phyloP scores from a whole-genome alignment of 768 basidiomycete genomes.

The Lactifluus rugatus region DNA sequence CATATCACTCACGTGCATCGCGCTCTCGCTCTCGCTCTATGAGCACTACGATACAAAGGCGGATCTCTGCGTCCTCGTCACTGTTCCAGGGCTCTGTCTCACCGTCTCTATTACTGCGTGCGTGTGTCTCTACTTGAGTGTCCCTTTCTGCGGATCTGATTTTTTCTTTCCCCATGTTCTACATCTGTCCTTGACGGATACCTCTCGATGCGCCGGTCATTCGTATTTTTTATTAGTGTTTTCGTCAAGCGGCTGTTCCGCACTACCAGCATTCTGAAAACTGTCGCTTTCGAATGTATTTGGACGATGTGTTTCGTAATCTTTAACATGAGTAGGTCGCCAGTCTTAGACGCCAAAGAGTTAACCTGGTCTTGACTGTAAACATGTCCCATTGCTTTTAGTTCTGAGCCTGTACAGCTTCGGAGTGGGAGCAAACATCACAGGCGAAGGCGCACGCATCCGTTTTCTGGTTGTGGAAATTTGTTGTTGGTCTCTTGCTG shows the following conservation, averaged over 20 bases:
- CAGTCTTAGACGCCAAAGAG: neutral
- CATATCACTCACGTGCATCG: constrained; percentile 7
- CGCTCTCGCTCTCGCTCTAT: constrained; percentile 9
- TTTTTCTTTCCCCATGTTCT: neutral
- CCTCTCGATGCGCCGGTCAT: neutral
- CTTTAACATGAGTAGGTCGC: constrained; percentile 15
- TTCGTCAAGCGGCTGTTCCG: constrained; percentile 12
- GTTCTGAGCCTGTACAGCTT: constrained; percentile 16
- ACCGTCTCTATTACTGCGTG: neutral
- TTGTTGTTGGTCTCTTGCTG: constrained; percentile 15
- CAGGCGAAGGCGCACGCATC: neutral
- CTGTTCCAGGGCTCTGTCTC: constrained; percentile 12
- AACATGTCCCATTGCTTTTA: neutral
- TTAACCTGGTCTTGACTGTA: neutral
- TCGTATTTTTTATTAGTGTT: neutral
- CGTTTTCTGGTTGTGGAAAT: constrained; percentile 13
- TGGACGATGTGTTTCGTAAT: constrained; percentile 18
- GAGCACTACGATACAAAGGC: constrained; percentile 9
- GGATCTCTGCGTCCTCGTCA: constrained; percentile 16
- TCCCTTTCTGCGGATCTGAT: neutral
- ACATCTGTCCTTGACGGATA: neutral
- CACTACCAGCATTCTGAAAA: neutral
- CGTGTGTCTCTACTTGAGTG: neutral
- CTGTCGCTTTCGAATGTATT: constrained; percentile 19
- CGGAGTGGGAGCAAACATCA: constrained; percentile 1